A percentile compares a stretch with the other conserved stretches of the same genome.
Evolutionary conservation across 2,329 filamentous ascomycete genomes (phyloP).

Genomic region (Paramyrothecium roridum): DNA sequence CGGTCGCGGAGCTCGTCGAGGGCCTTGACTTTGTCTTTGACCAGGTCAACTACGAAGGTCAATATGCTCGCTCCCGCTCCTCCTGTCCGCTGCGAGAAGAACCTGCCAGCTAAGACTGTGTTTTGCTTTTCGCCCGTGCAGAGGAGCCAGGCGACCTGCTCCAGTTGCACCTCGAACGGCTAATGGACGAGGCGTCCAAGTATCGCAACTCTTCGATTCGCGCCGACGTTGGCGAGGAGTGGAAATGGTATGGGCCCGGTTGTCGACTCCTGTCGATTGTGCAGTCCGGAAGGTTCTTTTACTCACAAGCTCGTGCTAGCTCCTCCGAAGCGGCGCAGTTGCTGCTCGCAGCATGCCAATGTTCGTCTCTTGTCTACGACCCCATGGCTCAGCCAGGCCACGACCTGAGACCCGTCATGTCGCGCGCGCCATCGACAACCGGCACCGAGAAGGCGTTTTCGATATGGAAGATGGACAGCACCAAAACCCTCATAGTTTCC

Average conservation of each 20-base stretch:
- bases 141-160: slow-evolving; percentile 17
- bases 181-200: slow-evolving; percentile 14
- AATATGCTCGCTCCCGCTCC: background rate
- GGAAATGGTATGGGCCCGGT: slow-evolving; percentile 7
- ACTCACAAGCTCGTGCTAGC: background rate
- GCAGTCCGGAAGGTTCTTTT: no score
- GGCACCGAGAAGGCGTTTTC: slow-evolving; percentile 16
- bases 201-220: slow-evolving; percentile 13
- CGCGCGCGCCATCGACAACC: slow-evolving; percentile 9
- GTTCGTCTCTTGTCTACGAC: slow-evolving; percentile 15
- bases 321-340: slow-evolving; percentile 3
- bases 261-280: no score
- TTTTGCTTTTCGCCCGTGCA: background rate
- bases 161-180: slow-evolving; percentile 13
- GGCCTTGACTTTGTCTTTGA: slow-evolving; percentile 18
- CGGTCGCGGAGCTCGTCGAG: slow-evolving; percentile 13
- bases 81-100: background rate
- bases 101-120: background rate
- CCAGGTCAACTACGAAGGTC: slow-evolving; percentile 13
- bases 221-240: slow-evolving; percentile 3
- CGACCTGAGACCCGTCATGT: slow-evolving; percentile 11
- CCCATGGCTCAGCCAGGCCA: slow-evolving; percentile 4
- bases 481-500: slow-evolving; percentile 11
- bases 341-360: slow-evolving; percentile 12
- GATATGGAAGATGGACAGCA: slow-evolving; percentile 12